A percentile compares a stretch with the other conserved stretches of the same genome.
Conservation (phyloP, 192 early-diverging fungal genomes). For the Coemansia sp. region DNA sequence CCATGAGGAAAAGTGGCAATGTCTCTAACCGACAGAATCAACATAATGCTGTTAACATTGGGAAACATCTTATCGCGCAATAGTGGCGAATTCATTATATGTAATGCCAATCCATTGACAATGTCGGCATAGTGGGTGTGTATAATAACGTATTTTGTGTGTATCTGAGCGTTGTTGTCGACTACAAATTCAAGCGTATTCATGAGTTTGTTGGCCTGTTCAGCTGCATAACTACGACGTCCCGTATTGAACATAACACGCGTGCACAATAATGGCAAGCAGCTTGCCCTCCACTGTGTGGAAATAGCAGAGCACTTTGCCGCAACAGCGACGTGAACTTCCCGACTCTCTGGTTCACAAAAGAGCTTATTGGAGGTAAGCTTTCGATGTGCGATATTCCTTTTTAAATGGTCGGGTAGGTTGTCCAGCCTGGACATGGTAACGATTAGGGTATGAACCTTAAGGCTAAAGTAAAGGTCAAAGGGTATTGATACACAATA, state of each 20-base stretch:
- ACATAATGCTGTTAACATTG: neutral
- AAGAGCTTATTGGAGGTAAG: neutral
- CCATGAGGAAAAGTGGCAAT: neutral
- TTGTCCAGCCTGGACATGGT: neutral
- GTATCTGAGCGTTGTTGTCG: neutral
- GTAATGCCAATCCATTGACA: neutral
- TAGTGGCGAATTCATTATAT: neutral
- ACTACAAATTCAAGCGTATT: neutral
- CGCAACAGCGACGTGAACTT: neutral
- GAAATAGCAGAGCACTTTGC: conserved; percentile 8
- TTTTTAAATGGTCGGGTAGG: neutral
- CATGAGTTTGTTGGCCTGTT: neutral
- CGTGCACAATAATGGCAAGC: neutral
- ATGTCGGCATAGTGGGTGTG: neutral
- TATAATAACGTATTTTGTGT: neutral
- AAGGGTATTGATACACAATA: neutral
- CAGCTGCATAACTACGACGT: neutral
- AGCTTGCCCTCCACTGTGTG: neutral
- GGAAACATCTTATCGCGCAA: neutral
- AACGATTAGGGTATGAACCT: neutral
- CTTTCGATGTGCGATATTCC: neutral
- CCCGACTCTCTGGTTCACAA: neutral
- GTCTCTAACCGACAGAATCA: neutral
- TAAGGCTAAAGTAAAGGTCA: neutral
- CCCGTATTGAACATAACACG: neutral